Evolutionary conservation across 805 yeast genomes (phyloP).

Genomic region (Limtongia smithiae): DNA sequence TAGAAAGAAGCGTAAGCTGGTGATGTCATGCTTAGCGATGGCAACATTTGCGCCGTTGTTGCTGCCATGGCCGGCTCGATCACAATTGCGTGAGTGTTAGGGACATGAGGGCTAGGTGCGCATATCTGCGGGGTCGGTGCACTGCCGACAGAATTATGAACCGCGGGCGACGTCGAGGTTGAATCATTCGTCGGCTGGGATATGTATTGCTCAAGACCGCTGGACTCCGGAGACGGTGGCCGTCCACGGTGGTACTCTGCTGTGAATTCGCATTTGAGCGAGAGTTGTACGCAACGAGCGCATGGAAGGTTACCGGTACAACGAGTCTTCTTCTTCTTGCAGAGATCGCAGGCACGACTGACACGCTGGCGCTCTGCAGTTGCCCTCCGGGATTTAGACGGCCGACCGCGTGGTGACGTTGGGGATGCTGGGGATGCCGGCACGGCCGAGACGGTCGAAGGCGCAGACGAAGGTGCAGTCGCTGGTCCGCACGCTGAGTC

Average conservation of each 20-base stretch:
- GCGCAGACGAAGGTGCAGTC: too few relatives aligned
- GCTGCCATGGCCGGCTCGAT: too few relatives aligned
- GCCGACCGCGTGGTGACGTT: neutral
- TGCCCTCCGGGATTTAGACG: neutral
- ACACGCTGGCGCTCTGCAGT: neutral
- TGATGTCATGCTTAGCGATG: too few relatives aligned
- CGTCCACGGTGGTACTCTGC: slow-evolving; percentile 24
- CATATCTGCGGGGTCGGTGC: too few relatives aligned
- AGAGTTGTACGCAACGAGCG: slow-evolving; percentile 14
- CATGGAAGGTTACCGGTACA: slow-evolving; percentile 17
- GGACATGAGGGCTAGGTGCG: too few relatives aligned
- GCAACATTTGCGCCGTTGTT: too few relatives aligned
- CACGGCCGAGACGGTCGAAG: too few relatives aligned
- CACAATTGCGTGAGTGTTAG: too few relatives aligned
- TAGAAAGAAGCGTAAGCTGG: too few relatives aligned
- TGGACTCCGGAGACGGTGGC: slow-evolving; percentile 19
- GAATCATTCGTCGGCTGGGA: neutral
- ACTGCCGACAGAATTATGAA: neutral
- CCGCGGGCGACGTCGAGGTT: neutral
- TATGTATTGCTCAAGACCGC: neutral
- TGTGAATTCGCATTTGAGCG: slow-evolving; percentile 13
- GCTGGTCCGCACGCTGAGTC: too few relatives aligned
- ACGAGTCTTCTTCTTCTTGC: slow-evolving; percentile 13
- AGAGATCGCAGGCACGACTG: too few relatives aligned
- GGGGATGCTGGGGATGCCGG: too few relatives aligned